Evolutionary conservation across 345 rosid species (phyloP).

Genomic region (Aquilaria sinensis): DNA sequence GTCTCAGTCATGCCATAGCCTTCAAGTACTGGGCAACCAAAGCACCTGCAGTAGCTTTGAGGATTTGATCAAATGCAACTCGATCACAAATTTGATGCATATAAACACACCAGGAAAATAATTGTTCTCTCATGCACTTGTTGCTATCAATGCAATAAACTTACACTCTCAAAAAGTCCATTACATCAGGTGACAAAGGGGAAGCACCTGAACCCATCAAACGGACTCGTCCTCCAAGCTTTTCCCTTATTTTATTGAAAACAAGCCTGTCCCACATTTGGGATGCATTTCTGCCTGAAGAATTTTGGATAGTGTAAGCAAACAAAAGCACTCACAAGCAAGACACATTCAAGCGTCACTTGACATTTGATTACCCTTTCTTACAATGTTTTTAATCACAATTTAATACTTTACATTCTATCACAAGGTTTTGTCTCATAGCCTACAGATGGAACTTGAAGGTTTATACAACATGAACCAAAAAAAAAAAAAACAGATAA

Average conservation of each 20-base stretch:
- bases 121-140: neutral
- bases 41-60: slow-evolving; percentile 49
- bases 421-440: no score
- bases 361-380: neutral
- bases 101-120: neutral
- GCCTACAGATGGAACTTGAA: neutral
- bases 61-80: neutral
- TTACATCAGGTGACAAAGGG: slow-evolving; percentile 77
- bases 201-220: slow-evolving; percentile 84
- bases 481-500: neutral
- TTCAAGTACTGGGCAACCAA: slow-evolving; percentile 76
- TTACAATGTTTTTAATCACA: no score
- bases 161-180: slow-evolving; percentile 89
- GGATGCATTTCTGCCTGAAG: slow-evolving; percentile 61
- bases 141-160: slow-evolving; percentile 15
- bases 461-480: neutral
- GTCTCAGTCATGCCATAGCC: slow-evolving; percentile 98
- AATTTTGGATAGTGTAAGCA: slow-evolving; percentile 10
- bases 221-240: slow-evolving; percentile 83
- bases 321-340: neutral
- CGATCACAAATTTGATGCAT: neutral
- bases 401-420: no score
- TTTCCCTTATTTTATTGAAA: slow-evolving; percentile 71
- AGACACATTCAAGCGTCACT: neutral
- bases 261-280: slow-evolving; percentile 82